These are phyloP conservation scores for Lichtheimia corymbifera DNA, from an alignment of 371 early-diverging fungal genomes.

Conservation along the genomic window DNA sequence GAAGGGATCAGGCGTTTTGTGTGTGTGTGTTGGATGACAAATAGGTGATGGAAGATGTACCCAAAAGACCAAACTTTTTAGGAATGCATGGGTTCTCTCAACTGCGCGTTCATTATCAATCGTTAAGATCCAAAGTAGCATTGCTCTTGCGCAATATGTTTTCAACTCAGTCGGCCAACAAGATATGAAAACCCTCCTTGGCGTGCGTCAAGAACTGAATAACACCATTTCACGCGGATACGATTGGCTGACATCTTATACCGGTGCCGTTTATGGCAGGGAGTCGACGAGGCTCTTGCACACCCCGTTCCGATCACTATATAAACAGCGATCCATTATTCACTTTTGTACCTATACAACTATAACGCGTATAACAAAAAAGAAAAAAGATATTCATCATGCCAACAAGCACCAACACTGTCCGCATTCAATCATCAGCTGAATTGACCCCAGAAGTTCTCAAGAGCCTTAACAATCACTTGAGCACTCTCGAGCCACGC, in stretches of 20 bases:
- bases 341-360: not conserved
- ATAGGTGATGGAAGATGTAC: too few relatives aligned
- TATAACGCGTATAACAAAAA: constrained; percentile 5
- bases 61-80: too few relatives aligned
- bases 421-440: constrained; percentile 32
- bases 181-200: constrained; percentile 6
- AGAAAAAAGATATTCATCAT: constrained; percentile 7
- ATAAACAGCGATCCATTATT: constrained; percentile 5
- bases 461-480: constrained; percentile 62
- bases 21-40: too few relatives aligned
- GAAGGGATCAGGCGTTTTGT: too few relatives aligned
- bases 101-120: too few relatives aligned
- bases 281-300: not conserved
- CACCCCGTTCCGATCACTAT: constrained; percentile 6
- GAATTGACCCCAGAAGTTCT: constrained; percentile 67
- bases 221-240: constrained; percentile 22
- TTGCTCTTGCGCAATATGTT: not conserved
- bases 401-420: constrained; percentile 25
- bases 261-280: constrained; percentile 18
- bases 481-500: constrained; percentile 66
- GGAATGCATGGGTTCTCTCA: too few relatives aligned
- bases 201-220: constrained; percentile 24
- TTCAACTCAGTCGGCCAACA: constrained; percentile 15
- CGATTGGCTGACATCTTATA: constrained; percentile 21
- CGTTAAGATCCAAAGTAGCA: too few relatives aligned